Evolutionary conservation across 2,329 filamentous ascomycete genomes (phyloP).

Genomic region (Lasiodiplodia sp.): DNA sequence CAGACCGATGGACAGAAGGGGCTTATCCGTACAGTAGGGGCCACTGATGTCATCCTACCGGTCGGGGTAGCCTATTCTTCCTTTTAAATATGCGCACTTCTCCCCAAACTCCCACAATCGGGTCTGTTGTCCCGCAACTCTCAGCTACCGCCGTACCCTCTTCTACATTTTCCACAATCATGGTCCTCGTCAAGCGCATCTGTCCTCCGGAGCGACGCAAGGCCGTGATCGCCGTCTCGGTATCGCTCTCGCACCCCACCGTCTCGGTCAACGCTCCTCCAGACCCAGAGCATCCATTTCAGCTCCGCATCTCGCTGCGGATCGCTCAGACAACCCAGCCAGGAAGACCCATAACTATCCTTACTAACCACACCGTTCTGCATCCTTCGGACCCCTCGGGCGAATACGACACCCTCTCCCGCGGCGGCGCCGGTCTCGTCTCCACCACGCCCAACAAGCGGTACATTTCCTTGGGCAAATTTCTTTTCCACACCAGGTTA

Average conservation of each 20-base stretch:
- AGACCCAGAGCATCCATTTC: constrained; percentile 46
- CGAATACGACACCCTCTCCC: background rate
- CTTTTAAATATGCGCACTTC: too few species aligned
- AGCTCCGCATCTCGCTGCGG: constrained; percentile 6
- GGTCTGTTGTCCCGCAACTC: too few species aligned
- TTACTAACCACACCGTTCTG: background rate
- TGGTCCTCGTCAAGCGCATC: constrained; percentile 7
- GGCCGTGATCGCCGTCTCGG: constrained; percentile 73
- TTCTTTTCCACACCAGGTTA: too few species aligned
- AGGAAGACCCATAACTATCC: background rate
- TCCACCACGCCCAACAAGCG: too few species aligned
- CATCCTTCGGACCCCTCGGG: too few species aligned
- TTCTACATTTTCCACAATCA: background rate
- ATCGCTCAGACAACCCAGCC: background rate
- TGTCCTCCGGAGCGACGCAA: constrained; percentile 8
- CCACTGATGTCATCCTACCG: too few species aligned
- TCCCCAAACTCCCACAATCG: too few species aligned
- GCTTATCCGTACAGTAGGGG: too few species aligned
- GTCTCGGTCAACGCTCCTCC: constrained; percentile 77
- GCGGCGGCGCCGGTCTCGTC: background rate
- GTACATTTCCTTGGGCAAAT: too few species aligned
- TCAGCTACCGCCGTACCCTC: too few species aligned
- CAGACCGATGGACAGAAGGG: too few species aligned
- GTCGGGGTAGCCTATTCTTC: too few species aligned
- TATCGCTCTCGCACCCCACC: constrained; percentile 70